Evolutionary conservation across 306 rosid species (phyloP).

Genomic region (Rosa chinensis): DNA sequence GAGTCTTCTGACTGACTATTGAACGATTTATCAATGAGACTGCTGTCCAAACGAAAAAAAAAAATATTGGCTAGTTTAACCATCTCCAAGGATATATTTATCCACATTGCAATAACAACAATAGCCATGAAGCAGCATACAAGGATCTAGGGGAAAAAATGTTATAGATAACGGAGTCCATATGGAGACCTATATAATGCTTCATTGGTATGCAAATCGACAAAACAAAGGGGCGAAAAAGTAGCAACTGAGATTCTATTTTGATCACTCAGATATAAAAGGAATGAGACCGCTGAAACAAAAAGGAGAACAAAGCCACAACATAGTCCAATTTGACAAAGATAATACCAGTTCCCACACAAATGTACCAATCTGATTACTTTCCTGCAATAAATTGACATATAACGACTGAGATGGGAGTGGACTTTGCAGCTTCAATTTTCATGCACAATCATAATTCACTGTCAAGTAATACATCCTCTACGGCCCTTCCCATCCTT

Average conservation of each 20-base stretch:
- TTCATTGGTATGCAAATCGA: conserved; percentile 49
- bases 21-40: conserved; percentile 39
- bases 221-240: conserved; percentile 33
- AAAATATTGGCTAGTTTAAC: conserved; percentile 47
- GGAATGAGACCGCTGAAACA: conserved; percentile 47
- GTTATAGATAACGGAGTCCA: conserved; percentile 34
- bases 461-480: not conserved
- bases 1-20: conserved; percentile 22
- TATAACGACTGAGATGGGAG: conserved; percentile 40
- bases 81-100: conserved; percentile 44
- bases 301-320: conserved; percentile 58
- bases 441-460: conserved; percentile 16
- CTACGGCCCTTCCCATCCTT: not conserved
- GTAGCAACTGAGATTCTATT: conserved; percentile 30
- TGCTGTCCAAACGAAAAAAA: conserved; percentile 38
- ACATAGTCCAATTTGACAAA: conserved; percentile 52
- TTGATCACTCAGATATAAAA: conserved; percentile 49
- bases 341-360: conserved; percentile 58
- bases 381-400: conserved; percentile 73
- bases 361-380: conserved; percentile 56
- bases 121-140: conserved; percentile 40
- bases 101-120: conserved; percentile 40
- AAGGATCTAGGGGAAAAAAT: conserved; percentile 19
- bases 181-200: conserved; percentile 32
- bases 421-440: conserved; percentile 20